These are phyloP conservation scores for Euclidium syriacum DNA, from an alignment of 345 rosid genomes.

Conservation along the genomic window DNA sequence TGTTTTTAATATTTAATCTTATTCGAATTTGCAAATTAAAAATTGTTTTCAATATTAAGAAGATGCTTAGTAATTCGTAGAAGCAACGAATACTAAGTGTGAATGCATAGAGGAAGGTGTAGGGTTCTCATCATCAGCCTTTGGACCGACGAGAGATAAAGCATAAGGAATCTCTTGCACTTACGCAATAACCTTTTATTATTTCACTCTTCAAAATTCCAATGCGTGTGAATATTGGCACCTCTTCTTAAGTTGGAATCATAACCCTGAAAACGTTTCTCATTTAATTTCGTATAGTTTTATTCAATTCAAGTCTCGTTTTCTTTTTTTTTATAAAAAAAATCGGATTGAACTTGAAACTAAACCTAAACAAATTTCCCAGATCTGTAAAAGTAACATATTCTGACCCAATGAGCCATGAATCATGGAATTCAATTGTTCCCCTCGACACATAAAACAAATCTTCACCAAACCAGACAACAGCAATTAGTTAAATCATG, in stretches of 20 bases:
- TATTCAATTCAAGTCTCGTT: neutral
- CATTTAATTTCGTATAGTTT: neutral
- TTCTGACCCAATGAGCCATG: too few relatives aligned
- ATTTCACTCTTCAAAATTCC: conserved; percentile 3
- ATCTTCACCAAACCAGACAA: too few relatives aligned
- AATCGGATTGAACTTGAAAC: too few relatives aligned
- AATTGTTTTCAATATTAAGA: too few relatives aligned
- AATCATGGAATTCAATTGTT: too few relatives aligned
- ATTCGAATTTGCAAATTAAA: too few relatives aligned
- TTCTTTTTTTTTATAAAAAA: neutral
- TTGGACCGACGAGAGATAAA: conserved; percentile 9
- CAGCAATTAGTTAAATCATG: too few relatives aligned
- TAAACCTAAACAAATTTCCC: too few relatives aligned
- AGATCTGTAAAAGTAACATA: too few relatives aligned
- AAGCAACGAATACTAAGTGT: conserved; percentile 21
- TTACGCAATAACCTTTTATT: conserved; percentile 13
- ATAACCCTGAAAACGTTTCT: neutral
- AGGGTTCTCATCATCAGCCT: neutral
- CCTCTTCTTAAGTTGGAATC: conserved; percentile 7
- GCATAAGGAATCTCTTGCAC: conserved; percentile 17
- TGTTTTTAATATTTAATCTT: too few relatives aligned
- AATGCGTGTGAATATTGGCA: conserved; percentile 19
- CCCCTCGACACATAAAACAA: too few relatives aligned
- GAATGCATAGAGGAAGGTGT: conserved; percentile 3
- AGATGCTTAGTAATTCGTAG: neutral